Evolutionary conservation across 805 yeast genomes (phyloP).

Genomic region (Torulaspora franciscae): DNA sequence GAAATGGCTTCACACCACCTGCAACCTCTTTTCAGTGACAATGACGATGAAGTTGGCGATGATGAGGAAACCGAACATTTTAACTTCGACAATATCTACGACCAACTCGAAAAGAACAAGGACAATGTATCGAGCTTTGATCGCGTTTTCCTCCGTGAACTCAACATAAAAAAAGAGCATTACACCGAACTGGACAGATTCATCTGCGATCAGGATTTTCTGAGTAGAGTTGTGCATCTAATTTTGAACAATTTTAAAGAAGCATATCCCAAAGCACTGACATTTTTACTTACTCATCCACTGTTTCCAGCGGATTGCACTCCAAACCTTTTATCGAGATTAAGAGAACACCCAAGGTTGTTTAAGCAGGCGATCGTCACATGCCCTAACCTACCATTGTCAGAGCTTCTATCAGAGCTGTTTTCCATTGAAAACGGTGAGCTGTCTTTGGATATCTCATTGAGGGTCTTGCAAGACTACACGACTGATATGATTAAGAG

Average conservation of each 20-base stretch:
- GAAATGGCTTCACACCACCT: slow-evolving; percentile 18
- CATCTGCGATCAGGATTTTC: slow-evolving; percentile 51
- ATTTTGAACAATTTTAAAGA: slow-evolving; percentile 37
- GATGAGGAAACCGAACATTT: slow-evolving; percentile 14
- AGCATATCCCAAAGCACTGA: slow-evolving; percentile 52
- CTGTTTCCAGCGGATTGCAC: slow-evolving; percentile 63
- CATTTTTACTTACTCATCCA: slow-evolving; percentile 82
- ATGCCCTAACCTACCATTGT: slow-evolving; percentile 61
- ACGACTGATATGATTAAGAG: slow-evolving; percentile 54
- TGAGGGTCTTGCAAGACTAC: slow-evolving; percentile 62
- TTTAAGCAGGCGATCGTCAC: slow-evolving; percentile 79
- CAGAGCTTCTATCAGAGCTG: slow-evolving; percentile 60
- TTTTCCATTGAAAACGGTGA: slow-evolving; percentile 53
- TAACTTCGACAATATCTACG: slow-evolving; percentile 26
- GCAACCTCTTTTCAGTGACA: slow-evolving; percentile 24
- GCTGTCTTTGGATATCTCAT: slow-evolving; percentile 61
- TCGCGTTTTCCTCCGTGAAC: slow-evolving; percentile 28
- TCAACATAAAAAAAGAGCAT: slow-evolving; percentile 41
- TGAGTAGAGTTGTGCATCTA: slow-evolving; percentile 43
- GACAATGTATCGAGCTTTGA: slow-evolving; percentile 31
- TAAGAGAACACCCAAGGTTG: slow-evolving; percentile 56
- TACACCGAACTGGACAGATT: slow-evolving; percentile 63
- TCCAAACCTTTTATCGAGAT: slow-evolving; percentile 47
- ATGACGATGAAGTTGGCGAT: slow-evolving; percentile 5
- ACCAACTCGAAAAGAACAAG: slow-evolving; percentile 22